Evolutionary conservation across 83 land plant species (phyloP), one percentile per base, ranked within the genome.

Genomic region (Diphasiastrum complanatum): DNA sequence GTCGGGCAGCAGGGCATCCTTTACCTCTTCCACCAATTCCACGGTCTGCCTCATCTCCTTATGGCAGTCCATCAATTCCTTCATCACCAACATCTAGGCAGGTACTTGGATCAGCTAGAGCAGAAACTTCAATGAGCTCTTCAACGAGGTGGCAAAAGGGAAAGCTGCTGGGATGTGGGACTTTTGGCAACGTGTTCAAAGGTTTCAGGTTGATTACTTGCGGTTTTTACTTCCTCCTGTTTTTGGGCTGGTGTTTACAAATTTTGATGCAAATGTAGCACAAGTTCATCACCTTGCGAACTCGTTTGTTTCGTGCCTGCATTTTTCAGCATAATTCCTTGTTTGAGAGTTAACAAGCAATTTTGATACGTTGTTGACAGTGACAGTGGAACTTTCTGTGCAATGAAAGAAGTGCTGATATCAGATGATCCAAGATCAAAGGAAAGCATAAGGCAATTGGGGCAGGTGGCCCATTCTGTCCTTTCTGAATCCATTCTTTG

Each of bases 321-420:
- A n/a, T n/a, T n/a, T n/a, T n/a, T n/a, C n/a, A n/a, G n/a, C n/a
- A n/a, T n/a, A n/a, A n/a, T n/a, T n/a, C n/a, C n/a, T n/a, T n/a
- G n/a, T n/a, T n/a, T n/a, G n/a, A n/a, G n/a, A n/a, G n/a, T n/a
- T n/a, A n/a, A n/a, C n/a, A n/a, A n/a, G n/a, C n/a, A n/a, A n/a
- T n/a, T n/a, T n/a, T n/a, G n/a, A n/a, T n/a, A n/a, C n/a, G n/a
- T 16, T 0, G 24, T 40, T 63, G 57, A 45, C 75, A 72, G 75
- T 72, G 70, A 72, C 24, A 72, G 63, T 64, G 75, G 75, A 24
- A 60, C 45, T 3, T 65, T 66, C 37, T 72, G 75, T 72, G 75
- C 75, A 23, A 72, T 72, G 64, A 72, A 72, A 41, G 75, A 72
- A 56, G 75, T 72, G 31, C 55, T 64, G 32, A 61, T 72, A 36